These are phyloP conservation scores for Croton setiger DNA, from an alignment of 441 rosid genomes.

Conservation along the genomic window DNA sequence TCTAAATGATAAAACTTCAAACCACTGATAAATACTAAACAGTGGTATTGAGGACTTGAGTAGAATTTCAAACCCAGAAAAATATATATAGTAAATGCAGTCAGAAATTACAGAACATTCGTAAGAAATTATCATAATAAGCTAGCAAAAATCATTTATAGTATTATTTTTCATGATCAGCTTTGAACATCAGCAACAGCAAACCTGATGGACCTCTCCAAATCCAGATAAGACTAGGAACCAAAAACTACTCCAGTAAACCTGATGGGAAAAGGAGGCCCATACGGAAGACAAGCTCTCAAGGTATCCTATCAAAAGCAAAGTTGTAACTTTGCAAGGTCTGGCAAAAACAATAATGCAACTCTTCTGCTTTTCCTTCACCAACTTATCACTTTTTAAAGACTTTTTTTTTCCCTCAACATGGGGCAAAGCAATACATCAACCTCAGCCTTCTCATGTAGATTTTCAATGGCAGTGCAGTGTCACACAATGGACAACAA, in stretches of 20 bases:
- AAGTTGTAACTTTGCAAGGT: constrained; percentile 11
- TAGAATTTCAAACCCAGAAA: not conserved
- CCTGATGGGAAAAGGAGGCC: constrained; percentile 1
- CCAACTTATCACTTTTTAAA: not conserved
- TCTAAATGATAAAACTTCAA: not conserved
- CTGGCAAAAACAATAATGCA: constrained; percentile 9
- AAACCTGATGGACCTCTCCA: not conserved
- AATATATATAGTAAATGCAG: not conserved
- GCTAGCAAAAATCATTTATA: not conserved
- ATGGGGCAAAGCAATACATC: constrained; percentile 13
- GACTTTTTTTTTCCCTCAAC: constrained; percentile 6
- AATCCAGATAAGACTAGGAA: not conserved
- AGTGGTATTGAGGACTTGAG: too few species aligned
- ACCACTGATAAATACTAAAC: not conserved
- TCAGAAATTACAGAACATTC: too few species aligned
- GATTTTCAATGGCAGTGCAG: not conserved
- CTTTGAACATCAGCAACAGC: not conserved
- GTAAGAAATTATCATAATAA: too few species aligned
- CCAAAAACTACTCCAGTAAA: not conserved
- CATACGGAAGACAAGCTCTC: not conserved
- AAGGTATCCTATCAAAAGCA: constrained; percentile 7
- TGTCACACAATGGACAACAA: not conserved
- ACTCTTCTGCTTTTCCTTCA: constrained; percentile 9
- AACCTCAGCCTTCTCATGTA: not conserved
- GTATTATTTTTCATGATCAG: not conserved